phyloP scores from a whole-genome alignment of 129 eudicot genomes.

The Flaveria trinervia region DNA sequence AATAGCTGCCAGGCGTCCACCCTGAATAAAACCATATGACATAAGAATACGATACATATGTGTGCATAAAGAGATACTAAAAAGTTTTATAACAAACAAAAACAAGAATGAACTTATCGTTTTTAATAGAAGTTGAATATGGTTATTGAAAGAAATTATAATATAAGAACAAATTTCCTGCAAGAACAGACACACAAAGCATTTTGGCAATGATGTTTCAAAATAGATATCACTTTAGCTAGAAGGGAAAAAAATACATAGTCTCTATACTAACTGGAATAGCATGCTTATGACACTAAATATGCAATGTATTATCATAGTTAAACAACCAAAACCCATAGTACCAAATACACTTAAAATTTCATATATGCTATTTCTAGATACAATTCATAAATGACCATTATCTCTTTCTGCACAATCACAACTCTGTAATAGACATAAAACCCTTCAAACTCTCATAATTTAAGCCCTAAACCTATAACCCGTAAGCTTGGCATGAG shows the following conservation, averaged over 20 bases:
- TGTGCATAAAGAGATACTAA: background rate
- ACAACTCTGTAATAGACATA: too few relatives aligned
- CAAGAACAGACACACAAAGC: background rate
- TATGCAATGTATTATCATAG: background rate
- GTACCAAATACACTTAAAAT: background rate
- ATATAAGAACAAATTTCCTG: background rate
- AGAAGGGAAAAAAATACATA: background rate
- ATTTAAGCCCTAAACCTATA: too few relatives aligned
- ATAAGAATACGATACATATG: too few relatives aligned
- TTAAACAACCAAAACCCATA: background rate
- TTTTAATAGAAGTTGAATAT: background rate
- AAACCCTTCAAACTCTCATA: too few relatives aligned
- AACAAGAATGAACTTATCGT: background rate
- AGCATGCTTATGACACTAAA: background rate
- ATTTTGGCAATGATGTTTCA: background rate
- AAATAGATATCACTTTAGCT: background rate
- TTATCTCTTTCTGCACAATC: too few relatives aligned
- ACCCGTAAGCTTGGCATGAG: too few relatives aligned
- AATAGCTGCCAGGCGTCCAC: slow-evolving; percentile 77
- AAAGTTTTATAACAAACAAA: background rate
- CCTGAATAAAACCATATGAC: slow-evolving; percentile 38
- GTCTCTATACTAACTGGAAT: slow-evolving; percentile 4
- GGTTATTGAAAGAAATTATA: background rate
- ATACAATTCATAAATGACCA: too few relatives aligned
- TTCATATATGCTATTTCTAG: background rate